Evolutionary conservation across 345 rosid genomes (phyloP).

Genomic region (Citrus sp.): DNA sequence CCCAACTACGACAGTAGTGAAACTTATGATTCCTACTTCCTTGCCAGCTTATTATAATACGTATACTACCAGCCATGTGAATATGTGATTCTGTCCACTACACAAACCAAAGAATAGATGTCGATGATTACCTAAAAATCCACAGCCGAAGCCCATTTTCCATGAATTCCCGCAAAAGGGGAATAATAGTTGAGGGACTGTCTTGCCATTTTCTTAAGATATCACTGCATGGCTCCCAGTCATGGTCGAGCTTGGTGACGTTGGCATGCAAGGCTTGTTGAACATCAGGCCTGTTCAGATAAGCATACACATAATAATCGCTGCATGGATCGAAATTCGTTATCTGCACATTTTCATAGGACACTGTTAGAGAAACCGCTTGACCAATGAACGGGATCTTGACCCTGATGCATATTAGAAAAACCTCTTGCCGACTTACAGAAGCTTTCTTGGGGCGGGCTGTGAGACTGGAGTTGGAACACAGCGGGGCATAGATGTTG

Average conservation of each 20-base stretch:
- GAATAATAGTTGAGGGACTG: constrained; percentile 68
- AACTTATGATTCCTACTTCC: too few species aligned
- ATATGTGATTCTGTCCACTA: too few species aligned
- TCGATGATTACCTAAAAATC: constrained; percentile 52
- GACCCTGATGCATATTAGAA: neutral
- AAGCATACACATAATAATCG: constrained; percentile 55
- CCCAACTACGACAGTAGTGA: too few species aligned
- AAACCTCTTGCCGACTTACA: constrained; percentile 19
- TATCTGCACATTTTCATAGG: constrained; percentile 25
- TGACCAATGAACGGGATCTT: too few species aligned
- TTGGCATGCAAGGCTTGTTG: constrained; percentile 86
- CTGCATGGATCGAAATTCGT: constrained; percentile 64
- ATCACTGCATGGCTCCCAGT: constrained; percentile 76
- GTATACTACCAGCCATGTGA: too few species aligned
- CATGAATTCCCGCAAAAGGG: constrained; percentile 54
- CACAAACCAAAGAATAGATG: too few species aligned
- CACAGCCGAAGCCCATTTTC: constrained; percentile 55
- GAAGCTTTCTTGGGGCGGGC: constrained; percentile 45
- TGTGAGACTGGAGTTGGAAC: constrained; percentile 50
- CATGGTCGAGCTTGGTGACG: constrained; percentile 56
- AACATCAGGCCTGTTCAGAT: constrained; percentile 70
- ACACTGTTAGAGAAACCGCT: neutral
- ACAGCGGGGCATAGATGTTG: constrained; percentile 75
- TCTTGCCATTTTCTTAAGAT: constrained; percentile 53
- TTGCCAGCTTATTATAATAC: too few species aligned